Base-by-base conservation (phyloP, 768 basidiomycete genomes). In the Trametes elegans region DNA sequence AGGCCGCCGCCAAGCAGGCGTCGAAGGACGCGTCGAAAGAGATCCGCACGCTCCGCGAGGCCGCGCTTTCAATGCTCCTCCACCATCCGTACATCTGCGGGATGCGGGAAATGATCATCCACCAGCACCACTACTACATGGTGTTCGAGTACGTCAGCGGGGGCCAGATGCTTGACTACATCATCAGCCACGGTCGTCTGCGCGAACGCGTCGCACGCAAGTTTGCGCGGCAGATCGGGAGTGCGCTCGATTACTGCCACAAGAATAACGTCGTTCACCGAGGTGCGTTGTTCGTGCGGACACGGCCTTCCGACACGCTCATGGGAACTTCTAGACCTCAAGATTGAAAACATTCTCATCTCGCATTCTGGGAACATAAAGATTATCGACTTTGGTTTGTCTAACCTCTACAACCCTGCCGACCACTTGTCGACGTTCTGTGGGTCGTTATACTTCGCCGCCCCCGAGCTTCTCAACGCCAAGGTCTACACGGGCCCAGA, bases 331-430 rank as follows among this genome's bases (percentile, higher is more conserved):
- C 18, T 58, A 83, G 88, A 99, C 76, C 87, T 99, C 62, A 99
- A 99, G 78, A 99, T 99, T 68, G 96, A 99, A 74, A 98, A 98
- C 75, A 99, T 99, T 65, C 88, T 99, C 68, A 98, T 99, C 62
- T 97, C 93, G 1, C 93, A 97, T 61, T 91, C 91, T 0, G 97
- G 97, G 10, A 98, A 98, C 74, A 98, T 98, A 79, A 99, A 98
- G 80, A 98, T 98, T 59, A 99, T 98, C 70, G 96, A 99, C 73
- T 99, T 98, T 72, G 97, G 97, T 43, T 79, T 99, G 7, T 98
- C 96, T 2, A 99, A 98, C 73, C 79, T 99, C 11, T 98, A 87
- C 69, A 84, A 96, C 64, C 96, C 97, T 2, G 65, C 73, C 8
- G 65, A 73, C 44, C 91, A 94, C 67, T 83, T 99, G 1, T 83